Evolutionary conservation across 2,329 filamentous ascomycete species (phyloP).

Genomic region (Didymella pomorum): DNA sequence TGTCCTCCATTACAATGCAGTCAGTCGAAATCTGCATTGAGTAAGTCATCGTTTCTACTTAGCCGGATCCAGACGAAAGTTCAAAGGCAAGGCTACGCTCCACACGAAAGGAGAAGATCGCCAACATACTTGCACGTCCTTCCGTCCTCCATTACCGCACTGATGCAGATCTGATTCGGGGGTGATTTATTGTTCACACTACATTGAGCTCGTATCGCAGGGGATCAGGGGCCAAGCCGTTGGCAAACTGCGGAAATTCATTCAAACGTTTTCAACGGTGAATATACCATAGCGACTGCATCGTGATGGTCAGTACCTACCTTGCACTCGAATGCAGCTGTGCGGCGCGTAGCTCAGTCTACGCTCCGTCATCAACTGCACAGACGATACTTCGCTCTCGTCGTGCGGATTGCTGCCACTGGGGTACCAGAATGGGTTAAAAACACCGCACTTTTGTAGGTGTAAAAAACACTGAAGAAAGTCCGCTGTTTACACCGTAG

Average conservation of each 20-base stretch:
- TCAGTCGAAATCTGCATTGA: neutral
- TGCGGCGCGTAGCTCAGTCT: neutral
- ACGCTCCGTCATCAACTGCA: neutral
- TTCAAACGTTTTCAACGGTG: neutral
- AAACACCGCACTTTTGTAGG: no score
- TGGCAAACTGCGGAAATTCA: neutral
- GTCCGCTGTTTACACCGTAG: no score
- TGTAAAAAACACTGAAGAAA: no score
- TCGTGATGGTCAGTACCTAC: slow-evolving; percentile 2
- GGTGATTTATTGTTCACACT: neutral
- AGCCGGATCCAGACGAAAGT: neutral
- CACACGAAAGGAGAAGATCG: neutral
- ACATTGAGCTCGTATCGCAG: neutral
- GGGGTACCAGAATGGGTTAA: no score
- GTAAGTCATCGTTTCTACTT: no score
- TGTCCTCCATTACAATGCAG: neutral
- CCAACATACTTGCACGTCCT: neutral
- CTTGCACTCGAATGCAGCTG: neutral
- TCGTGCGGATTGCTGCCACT: neutral
- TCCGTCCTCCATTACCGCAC: neutral
- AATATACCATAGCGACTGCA: neutral
- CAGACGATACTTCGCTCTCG: neutral
- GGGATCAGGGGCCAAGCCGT: neutral
- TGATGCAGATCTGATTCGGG: neutral
- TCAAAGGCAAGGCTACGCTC: neutral